These are phyloP conservation scores for Zymoseptoria tritici DNA, from an alignment of 2,329 filamentous ascomycete genomes.

Conservation along the genomic window DNA sequence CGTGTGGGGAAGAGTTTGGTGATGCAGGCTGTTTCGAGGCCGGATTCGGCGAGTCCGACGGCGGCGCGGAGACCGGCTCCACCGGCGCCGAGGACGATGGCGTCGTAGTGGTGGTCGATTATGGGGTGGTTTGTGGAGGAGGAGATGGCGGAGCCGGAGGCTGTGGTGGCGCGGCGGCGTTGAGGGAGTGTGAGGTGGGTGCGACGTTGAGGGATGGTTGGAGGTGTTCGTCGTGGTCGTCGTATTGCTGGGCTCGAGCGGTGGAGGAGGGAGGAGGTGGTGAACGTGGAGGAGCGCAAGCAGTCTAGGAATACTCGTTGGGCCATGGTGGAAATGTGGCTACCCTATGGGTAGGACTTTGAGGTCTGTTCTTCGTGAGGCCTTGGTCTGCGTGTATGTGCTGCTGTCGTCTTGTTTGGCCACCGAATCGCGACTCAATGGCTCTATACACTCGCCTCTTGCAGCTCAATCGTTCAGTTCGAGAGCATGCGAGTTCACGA, in stretches of 20 bases:
- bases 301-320: slow-evolving; percentile 13
- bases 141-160: slow-evolving; percentile 12
- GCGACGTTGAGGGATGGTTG: slow-evolving; percentile 12
- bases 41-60: slow-evolving; percentile 56
- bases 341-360: neutral
- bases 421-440: neutral
- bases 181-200: slow-evolving; percentile 19
- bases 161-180: slow-evolving; percentile 23
- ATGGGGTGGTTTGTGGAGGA: slow-evolving; percentile 65
- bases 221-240: slow-evolving; percentile 1
- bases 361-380: neutral
- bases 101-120: slow-evolving; percentile 94
- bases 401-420: neutral
- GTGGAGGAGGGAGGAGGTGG: slow-evolving; percentile 3
- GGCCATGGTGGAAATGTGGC: slow-evolving; percentile 6
- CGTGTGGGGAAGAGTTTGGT: slow-evolving; percentile 55
- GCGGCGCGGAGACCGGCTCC: slow-evolving; percentile 57
- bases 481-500: neutral
- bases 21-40: slow-evolving; percentile 58
- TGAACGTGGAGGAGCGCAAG: neutral
- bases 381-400: neutral
- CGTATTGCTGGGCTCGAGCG: slow-evolving; percentile 6
- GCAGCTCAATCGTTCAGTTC: neutral
- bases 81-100: slow-evolving; percentile 46
- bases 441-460: neutral